phyloP scores from a whole-genome alignment of 169 alveolate genomes.

The Plasmodium billcollinsi region DNA sequence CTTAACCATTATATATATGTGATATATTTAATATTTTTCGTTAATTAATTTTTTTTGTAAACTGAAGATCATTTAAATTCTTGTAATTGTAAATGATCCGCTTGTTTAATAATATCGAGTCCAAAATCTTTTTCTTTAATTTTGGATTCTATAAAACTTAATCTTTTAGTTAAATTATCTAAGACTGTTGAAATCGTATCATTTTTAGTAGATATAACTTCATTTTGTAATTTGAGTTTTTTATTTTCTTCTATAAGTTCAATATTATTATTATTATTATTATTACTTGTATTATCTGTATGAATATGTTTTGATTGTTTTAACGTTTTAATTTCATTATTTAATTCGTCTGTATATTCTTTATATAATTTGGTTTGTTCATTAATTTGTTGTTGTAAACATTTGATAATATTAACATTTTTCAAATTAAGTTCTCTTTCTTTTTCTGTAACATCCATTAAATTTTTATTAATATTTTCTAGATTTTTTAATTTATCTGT shows the following conservation, averaged over 20 bases:
- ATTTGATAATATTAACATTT: constrained; percentile 58
- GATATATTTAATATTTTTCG: not conserved
- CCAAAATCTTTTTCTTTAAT: constrained; percentile 65
- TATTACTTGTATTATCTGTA: not conserved
- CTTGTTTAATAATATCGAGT: constrained; percentile 54
- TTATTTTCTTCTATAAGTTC: constrained; percentile 66
- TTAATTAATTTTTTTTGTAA: not conserved
- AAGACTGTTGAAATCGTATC: constrained; percentile 58
- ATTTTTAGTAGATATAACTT: constrained; percentile 65
- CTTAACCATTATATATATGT: not conserved
- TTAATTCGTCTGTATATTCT: constrained; percentile 58
- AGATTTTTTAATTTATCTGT: constrained; percentile 24
- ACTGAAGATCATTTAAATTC: constrained; percentile 8
- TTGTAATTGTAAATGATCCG: constrained; percentile 44
- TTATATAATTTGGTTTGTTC: constrained; percentile 74
- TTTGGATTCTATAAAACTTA: constrained; percentile 72
- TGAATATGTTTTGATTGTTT: constrained; percentile 10
- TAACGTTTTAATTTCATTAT: constrained; percentile 29
- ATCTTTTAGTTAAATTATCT: constrained; percentile 58
- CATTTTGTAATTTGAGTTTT: constrained; percentile 72
- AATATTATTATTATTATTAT: not conserved
- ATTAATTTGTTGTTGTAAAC: constrained; percentile 58
- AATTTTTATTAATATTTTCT: constrained; percentile 57
- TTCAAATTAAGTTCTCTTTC: constrained; percentile 74
- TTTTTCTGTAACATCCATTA: constrained; percentile 62